Evolutionary conservation across 345 rosid genomes (phyloP).

Genomic region (Microthlaspi erraticum): DNA sequence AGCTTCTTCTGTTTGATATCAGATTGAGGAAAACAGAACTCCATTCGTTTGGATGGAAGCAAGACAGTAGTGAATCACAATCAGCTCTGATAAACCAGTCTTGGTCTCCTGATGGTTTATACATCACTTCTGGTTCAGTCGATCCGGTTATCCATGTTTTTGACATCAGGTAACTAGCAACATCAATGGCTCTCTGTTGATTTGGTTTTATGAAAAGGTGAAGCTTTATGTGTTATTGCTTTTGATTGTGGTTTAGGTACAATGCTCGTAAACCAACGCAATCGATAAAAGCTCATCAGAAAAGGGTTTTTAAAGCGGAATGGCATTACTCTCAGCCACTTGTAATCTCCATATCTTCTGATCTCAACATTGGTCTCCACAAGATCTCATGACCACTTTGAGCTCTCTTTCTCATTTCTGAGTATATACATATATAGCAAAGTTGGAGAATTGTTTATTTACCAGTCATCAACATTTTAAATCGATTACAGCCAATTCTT

Average conservation of each 20-base stretch:
- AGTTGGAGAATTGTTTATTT: not conserved
- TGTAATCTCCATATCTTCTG: slow-evolving; percentile 85
- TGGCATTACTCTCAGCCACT: slow-evolving; percentile 82
- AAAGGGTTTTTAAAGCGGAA: slow-evolving; percentile 84
- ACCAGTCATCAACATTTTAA: not conserved
- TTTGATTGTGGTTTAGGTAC: slow-evolving; percentile 48
- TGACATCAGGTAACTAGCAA: slow-evolving; percentile 65
- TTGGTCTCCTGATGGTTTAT: slow-evolving; percentile 94
- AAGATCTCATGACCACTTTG: slow-evolving; percentile 51
- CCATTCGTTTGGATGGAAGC: slow-evolving; percentile 92
- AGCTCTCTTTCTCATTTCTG: slow-evolving; percentile 10
- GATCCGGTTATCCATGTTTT: slow-evolving; percentile 90
- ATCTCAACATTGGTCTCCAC: slow-evolving; percentile 81
- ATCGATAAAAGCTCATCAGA: slow-evolving; percentile 82
- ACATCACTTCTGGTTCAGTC: slow-evolving; percentile 84
- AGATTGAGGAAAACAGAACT: slow-evolving; percentile 79
- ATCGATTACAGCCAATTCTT: not conserved
- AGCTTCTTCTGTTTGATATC: slow-evolving; percentile 79
- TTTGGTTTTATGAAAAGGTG: not conserved
- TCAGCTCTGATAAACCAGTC: slow-evolving; percentile 91
- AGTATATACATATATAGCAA: slow-evolving; percentile 3
- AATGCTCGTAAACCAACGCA: slow-evolving; percentile 78
- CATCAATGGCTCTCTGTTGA: not conserved
- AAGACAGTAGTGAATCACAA: slow-evolving; percentile 91
- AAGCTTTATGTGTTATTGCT: too few species aligned